phyloP scores from a whole-genome alignment of 2,329 filamentous ascomycete genomes.

The Colletotrichum cordylinicola region DNA sequence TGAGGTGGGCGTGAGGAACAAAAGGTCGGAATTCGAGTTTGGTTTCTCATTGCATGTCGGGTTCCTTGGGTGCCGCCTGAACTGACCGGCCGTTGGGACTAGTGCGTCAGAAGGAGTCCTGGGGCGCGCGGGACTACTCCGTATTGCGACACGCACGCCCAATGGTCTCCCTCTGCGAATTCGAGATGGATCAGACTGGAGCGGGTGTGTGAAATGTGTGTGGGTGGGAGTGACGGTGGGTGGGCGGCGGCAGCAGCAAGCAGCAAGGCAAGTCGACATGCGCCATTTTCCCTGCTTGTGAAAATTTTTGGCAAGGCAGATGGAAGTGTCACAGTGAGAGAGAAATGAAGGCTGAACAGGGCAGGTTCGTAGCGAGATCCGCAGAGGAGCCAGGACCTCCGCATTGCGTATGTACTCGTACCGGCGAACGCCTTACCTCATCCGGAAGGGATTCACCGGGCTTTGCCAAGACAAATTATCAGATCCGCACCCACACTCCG shows the following conservation, averaged over 20 bases:
- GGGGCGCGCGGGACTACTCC: not conserved
- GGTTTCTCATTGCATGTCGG: not conserved
- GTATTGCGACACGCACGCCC: not conserved
- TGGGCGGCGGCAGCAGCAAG: not conserved
- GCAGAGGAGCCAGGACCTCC: not conserved
- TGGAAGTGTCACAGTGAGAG: not conserved
- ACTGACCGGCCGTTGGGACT: slow-evolving; percentile 3
- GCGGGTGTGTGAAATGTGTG: slow-evolving; percentile 1
- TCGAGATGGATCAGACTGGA: not conserved
- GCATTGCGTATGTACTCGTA: not conserved
- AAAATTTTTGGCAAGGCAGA: not conserved
- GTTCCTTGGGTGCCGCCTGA: not conserved
- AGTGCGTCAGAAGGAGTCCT: not conserved
- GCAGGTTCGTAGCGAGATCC: slow-evolving; percentile 1
- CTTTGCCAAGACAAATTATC: slow-evolving; percentile 25
- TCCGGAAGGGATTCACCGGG: not conserved
- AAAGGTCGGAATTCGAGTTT: not conserved
- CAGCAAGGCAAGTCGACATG: not conserved
- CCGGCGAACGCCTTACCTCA: not conserved
- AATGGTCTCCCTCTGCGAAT: not conserved
- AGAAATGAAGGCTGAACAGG: not conserved
- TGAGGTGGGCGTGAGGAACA: not conserved
- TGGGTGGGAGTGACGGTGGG: slow-evolving; percentile 1
- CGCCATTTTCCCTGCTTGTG: slow-evolving; percentile 19
- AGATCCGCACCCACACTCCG: slow-evolving; percentile 21